Conservation (phyloP, 2,329 filamentous ascomycete genomes). For the Nigrospora oryzae region DNA sequence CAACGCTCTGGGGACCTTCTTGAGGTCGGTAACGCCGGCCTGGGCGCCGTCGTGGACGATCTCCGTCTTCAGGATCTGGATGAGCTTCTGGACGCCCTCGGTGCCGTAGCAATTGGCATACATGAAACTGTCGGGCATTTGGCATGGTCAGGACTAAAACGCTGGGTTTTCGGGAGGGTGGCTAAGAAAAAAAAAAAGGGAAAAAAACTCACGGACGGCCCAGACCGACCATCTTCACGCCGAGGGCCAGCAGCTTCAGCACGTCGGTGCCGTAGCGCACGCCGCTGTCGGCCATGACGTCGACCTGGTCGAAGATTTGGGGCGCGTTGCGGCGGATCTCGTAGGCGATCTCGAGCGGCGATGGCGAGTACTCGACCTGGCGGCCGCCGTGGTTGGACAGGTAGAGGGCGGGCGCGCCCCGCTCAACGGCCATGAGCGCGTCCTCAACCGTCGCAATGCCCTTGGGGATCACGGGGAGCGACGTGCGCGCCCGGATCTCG, state of each 20-base stretch:
- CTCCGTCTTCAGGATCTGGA: constrained; percentile 39
- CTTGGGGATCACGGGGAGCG: constrained; percentile 8
- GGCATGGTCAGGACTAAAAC: too few species aligned
- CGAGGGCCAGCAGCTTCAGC: constrained; percentile 28
- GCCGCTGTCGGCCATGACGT: constrained; percentile 28
- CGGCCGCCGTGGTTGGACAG: constrained; percentile 32
- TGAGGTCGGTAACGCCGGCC: constrained; percentile 18
- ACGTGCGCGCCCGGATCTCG: constrained; percentile 14
- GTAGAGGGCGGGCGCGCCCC: constrained; percentile 23
- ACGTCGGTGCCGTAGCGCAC: constrained; percentile 28
- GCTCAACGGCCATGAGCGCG: constrained; percentile 1
- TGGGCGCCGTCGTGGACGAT: constrained; percentile 26
- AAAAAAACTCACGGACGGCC: constrained; percentile 23
- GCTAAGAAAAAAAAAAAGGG: neutral
- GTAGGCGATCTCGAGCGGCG: constrained; percentile 20
- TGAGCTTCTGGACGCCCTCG: constrained; percentile 34
- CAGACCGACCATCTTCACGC: constrained; percentile 30
- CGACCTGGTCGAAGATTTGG: constrained; percentile 24
- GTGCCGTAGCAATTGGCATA: constrained; percentile 40
- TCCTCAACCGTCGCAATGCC: constrained; percentile 6
- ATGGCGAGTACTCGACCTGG: constrained; percentile 29
- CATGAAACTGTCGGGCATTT: constrained; percentile 26
- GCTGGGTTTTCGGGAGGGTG: too few species aligned
- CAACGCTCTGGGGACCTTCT: constrained; percentile 8
- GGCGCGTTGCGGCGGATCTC: constrained; percentile 25